These are phyloP conservation scores for Aspergillus pseudoviridinutans DNA, from an alignment of 2,329 filamentous ascomycete species.

Conservation along the genomic window DNA sequence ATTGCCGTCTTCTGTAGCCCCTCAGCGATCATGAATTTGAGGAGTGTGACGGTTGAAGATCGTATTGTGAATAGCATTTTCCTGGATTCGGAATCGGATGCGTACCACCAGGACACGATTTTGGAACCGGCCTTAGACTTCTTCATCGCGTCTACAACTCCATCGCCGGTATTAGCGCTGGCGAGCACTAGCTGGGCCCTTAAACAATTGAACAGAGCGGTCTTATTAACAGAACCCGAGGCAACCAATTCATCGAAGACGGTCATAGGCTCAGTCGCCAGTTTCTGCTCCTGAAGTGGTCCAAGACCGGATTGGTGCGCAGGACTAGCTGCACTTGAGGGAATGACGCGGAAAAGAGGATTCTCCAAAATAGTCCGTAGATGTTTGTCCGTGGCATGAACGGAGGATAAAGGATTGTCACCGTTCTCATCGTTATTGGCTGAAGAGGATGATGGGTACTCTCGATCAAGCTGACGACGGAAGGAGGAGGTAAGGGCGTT, in stretches of 20 bases:
- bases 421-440: constrained; percentile 14
- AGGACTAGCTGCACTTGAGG: constrained; percentile 17
- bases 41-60: constrained; percentile 19
- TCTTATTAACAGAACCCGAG: constrained; percentile 30
- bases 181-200: constrained; percentile 30
- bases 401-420: constrained; percentile 24
- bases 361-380: constrained; percentile 38
- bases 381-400: constrained; percentile 35
- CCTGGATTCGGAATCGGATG: constrained; percentile 30
- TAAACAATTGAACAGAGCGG: constrained; percentile 26
- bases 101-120: constrained; percentile 39
- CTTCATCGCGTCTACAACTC: constrained; percentile 27
- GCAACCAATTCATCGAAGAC: constrained; percentile 38
- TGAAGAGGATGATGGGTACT: constrained; percentile 44
- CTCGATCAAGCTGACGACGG: constrained; percentile 57
- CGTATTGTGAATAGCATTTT: constrained; percentile 29
- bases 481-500: constrained; percentile 61
- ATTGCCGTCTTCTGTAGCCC: constrained; percentile 30
- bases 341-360: constrained; percentile 39
- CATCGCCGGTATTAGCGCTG: constrained; percentile 16
- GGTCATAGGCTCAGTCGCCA: constrained; percentile 30
- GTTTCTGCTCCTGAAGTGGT: constrained; percentile 14
- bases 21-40: constrained; percentile 40
- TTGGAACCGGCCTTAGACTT: constrained; percentile 31
- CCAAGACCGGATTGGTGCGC: constrained; percentile 11